A percentile compares a stretch with the other conserved stretches of the same genome.
phyloP scores from a whole-genome alignment of 306 rosid species.

The Fagus sylvatica region DNA sequence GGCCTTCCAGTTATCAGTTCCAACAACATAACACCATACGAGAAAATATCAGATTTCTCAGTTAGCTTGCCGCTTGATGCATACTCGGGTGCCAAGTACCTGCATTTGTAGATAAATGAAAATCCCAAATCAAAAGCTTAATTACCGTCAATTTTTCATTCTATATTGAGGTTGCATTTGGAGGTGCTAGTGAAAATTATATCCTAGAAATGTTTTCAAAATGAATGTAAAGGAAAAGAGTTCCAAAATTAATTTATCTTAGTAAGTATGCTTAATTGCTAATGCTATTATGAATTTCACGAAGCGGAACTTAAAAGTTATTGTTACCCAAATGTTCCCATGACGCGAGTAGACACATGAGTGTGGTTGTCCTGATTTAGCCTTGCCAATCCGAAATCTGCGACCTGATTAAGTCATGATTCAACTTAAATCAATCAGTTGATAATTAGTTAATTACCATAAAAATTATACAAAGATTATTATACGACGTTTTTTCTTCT shows the following conservation, averaged over 20 bases:
- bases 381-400: slow-evolving; percentile 94
- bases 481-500: neutral
- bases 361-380: slow-evolving; percentile 64
- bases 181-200: neutral
- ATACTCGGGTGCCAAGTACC: slow-evolving; percentile 94
- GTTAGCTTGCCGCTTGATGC: slow-evolving; percentile 93
- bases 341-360: slow-evolving; percentile 89
- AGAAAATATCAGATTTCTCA: slow-evolving; percentile 89
- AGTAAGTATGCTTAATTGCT: neutral
- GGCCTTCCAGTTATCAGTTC: slow-evolving; percentile 71
- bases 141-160: too few relatives aligned
- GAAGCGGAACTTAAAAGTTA: neutral
- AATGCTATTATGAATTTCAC: neutral
- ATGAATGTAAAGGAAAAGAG: neutral
- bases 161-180: neutral
- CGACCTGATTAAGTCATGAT: slow-evolving; percentile 50
- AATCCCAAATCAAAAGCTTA: neutral
- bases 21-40: slow-evolving; percentile 75
- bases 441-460: neutral
- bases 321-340: slow-evolving; percentile 91
- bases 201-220: neutral
- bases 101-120: slow-evolving; percentile 14
- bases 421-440: neutral
- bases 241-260: neutral
- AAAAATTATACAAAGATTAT: neutral